Evolutionary conservation across 1,139 yeast genomes (phyloP).

Genomic region (Yamadazyma songkhlaensis): DNA sequence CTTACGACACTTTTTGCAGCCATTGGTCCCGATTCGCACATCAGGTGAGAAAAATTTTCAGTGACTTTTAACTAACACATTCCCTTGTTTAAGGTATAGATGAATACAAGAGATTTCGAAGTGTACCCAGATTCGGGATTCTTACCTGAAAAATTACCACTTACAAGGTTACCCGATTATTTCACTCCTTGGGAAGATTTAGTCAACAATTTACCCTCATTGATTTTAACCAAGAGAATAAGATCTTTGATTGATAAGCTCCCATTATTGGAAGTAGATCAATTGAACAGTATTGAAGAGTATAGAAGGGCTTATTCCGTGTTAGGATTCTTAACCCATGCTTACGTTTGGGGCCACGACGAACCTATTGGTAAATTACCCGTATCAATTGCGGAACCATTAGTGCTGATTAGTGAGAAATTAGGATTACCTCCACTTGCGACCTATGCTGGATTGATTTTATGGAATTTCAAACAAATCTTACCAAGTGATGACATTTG

Average conservation of each 20-base stretch:
- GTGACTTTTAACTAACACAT: neutral
- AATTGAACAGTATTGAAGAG: conserved; percentile 46
- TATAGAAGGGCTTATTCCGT: conserved; percentile 78
- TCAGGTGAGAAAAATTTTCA: conserved; percentile 8
- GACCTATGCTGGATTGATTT: conserved; percentile 81
- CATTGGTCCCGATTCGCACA: conserved; percentile 2
- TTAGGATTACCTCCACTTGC: conserved; percentile 82
- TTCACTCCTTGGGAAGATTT: conserved; percentile 78
- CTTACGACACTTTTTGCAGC: too few species aligned
- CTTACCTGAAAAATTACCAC: conserved; percentile 68
- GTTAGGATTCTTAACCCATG: conserved; percentile 78
- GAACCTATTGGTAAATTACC: conserved; percentile 71
- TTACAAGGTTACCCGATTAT: conserved; percentile 56
- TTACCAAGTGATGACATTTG: conserved; percentile 45
- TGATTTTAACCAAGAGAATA: conserved; percentile 63
- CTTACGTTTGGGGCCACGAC: conserved; percentile 83
- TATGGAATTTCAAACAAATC: conserved; percentile 81
- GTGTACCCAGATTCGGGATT: conserved; percentile 73
- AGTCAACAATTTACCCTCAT: conserved; percentile 65
- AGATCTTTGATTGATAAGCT: conserved; percentile 58
- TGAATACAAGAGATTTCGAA: conserved; percentile 52
- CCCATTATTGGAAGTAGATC: conserved; percentile 49
- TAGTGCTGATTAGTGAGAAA: conserved; percentile 53
- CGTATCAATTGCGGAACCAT: conserved; percentile 64
- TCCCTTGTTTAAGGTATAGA: neutral